phyloP scores from a whole-genome alignment of 495 filamentous ascomycete genomes.

The Baudoinia panamericana region DNA sequence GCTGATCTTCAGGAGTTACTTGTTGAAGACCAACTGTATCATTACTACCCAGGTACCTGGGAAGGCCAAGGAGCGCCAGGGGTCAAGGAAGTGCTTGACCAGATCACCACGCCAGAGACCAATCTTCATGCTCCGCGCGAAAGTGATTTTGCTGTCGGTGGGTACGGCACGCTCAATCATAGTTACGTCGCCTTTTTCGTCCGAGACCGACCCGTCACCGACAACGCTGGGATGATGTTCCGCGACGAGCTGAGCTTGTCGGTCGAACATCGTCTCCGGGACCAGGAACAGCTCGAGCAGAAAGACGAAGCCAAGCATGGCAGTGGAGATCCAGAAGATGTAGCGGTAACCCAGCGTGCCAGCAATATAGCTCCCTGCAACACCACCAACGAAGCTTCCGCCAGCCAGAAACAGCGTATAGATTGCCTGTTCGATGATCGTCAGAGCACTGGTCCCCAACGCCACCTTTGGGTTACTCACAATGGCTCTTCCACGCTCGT shows the following conservation, averaged over 20 bases:
- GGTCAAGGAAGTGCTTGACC: constrained; percentile 18
- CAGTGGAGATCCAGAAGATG: constrained; percentile 23
- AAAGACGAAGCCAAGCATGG: constrained; percentile 22
- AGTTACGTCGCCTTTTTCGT: constrained; percentile 3
- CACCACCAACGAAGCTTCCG: constrained; percentile 18
- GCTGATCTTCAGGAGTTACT: no score
- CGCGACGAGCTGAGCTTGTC: constrained; percentile 1
- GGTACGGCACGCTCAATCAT: constrained; percentile 5
- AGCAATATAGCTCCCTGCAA: constrained; percentile 23
- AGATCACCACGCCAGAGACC: constrained; percentile 15
- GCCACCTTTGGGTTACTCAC: constrained; percentile 6
- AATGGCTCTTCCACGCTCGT: constrained; percentile 24
- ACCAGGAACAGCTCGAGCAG: constrained; percentile 19
- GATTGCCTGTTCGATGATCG: constrained; percentile 14
- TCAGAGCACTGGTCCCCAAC: background rate
- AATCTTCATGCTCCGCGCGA: constrained; percentile 15
- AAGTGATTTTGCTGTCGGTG: constrained; percentile 9
- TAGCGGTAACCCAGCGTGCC: constrained; percentile 16
- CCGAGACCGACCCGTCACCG: background rate
- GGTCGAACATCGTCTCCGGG: constrained; percentile 24
- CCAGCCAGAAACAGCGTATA: constrained; percentile 23
- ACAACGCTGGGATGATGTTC: constrained; percentile 6
- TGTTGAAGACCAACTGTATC: no score
- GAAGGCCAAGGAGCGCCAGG: constrained; percentile 19
- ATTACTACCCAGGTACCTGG: constrained; percentile 25